A percentile compares a stretch with the other conserved stretches of the same genome.
Evolutionary conservation across 2,329 filamentous ascomycete genomes (phyloP).

Genomic region (Diaporthe sp.): DNA sequence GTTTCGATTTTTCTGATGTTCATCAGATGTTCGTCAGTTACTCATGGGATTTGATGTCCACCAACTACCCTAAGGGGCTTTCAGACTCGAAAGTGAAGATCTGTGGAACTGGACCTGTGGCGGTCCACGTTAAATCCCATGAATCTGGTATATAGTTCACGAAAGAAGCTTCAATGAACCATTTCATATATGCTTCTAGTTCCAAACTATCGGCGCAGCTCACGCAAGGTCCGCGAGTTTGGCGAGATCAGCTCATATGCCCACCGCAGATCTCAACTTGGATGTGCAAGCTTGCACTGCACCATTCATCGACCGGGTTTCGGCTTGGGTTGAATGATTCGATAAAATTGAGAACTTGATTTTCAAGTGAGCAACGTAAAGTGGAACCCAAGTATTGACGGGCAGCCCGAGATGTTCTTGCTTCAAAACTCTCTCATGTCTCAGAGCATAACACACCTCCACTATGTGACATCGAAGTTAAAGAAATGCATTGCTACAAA

Average conservation of each 20-base stretch:
- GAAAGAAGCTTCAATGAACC: not conserved
- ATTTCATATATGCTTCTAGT: not conserved
- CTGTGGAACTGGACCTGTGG: not conserved
- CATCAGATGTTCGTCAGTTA: not conserved
- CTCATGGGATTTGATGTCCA: not conserved
- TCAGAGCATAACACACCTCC: not conserved
- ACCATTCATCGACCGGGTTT: not conserved
- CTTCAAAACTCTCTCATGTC: not conserved
- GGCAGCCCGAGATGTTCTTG: not conserved
- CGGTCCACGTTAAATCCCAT: not conserved
- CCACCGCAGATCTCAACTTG: not conserved
- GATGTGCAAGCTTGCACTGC: not conserved
- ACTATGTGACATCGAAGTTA: not conserved
- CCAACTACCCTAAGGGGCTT: not conserved
- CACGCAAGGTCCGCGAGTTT: not conserved
- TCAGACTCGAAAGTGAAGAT: not conserved
- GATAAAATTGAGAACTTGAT: not conserved
- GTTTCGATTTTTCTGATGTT: not conserved
- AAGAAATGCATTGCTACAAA: not conserved
- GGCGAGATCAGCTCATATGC: not conserved
- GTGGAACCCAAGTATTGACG: not conserved
- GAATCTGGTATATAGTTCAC: not conserved
- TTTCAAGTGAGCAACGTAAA: not conserved
- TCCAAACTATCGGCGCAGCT: not conserved
- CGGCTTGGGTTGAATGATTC: not conserved